Conservation (phyloP, 2,329 filamentous ascomycete species). For the Zymoseptoria passerinii region DNA sequence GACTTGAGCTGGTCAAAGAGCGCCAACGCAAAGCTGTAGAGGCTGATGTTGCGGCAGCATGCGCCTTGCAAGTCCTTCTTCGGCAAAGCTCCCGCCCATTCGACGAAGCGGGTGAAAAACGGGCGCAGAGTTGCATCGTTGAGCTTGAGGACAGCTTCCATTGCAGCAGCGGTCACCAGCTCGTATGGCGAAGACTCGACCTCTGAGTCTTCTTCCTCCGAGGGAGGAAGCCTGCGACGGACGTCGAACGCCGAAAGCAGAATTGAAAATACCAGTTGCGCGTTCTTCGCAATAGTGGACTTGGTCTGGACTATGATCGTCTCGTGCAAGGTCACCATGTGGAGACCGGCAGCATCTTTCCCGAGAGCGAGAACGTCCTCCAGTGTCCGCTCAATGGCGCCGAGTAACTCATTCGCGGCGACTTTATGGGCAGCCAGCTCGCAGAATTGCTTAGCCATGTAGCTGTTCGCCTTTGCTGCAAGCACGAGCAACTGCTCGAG, state of each 20-base stretch:
- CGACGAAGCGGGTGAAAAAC: conserved; percentile 76
- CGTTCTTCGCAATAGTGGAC: conserved; percentile 66
- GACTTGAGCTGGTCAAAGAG: conserved; percentile 87
- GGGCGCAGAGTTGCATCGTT: conserved; percentile 91
- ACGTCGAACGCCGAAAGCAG: conserved; percentile 55
- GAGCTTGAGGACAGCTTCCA: conserved; percentile 93
- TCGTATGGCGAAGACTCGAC: conserved; percentile 49
- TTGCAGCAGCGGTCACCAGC: conserved; percentile 56
- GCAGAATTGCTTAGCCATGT: conserved; percentile 47
- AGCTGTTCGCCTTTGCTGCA: conserved; percentile 54
- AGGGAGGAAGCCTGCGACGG: conserved; percentile 42
- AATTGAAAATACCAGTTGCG: conserved; percentile 56
- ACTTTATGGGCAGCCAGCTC: conserved; percentile 68
- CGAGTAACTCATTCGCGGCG: conserved; percentile 67
- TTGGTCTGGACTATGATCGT: conserved; percentile 74
- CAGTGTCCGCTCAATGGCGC: conserved; percentile 67
- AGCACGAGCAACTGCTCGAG: conserved; percentile 63
- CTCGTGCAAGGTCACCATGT: conserved; percentile 49
- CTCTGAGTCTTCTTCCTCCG: conserved; percentile 41
- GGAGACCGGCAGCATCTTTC: conserved; percentile 42
- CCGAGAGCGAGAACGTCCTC: conserved; percentile 41
- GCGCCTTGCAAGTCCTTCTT: conserved; percentile 54
- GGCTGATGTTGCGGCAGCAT: conserved; percentile 58
- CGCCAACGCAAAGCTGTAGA: conserved; percentile 69
- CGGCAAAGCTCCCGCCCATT: conserved; percentile 62